Percentiles rank a stretch among this genome's conserved stretches.
These are phyloP conservation scores for Cordyceps tenuipes DNA, from an alignment of 2,329 filamentous ascomycete genomes.

Conservation along the genomic window DNA sequence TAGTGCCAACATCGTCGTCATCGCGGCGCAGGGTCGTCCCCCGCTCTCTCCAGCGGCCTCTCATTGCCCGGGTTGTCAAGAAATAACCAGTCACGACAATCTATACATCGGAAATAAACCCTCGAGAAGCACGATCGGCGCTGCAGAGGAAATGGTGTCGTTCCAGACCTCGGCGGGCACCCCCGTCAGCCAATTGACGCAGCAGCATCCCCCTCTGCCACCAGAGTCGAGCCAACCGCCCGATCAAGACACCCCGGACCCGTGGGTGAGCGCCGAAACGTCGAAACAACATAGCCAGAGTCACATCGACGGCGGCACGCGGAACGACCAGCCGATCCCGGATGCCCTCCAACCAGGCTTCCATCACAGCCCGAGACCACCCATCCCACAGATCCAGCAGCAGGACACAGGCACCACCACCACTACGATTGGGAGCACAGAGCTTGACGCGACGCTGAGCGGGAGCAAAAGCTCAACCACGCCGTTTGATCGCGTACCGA, in stretches of 20 bases:
- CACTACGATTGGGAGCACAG: neutral
- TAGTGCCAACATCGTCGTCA: neutral
- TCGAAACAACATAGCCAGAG: neutral
- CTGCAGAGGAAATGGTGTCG: constrained; percentile 8
- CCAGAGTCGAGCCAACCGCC: neutral
- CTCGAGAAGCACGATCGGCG: neutral
- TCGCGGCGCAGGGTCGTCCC: neutral
- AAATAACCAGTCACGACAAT: neutral
- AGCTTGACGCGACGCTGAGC: neutral
- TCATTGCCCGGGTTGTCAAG: neutral
- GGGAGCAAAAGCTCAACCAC: neutral
- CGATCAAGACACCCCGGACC: neutral
- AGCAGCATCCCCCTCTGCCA: neutral
- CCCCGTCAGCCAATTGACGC: neutral
- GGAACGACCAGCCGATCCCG: neutral
- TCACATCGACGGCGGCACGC: neutral
- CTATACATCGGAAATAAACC: neutral
- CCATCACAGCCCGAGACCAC: neutral
- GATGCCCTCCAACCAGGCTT: neutral
- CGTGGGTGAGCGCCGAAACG: neutral
- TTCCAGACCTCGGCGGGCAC: constrained; percentile 2
- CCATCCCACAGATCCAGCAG: neutral
- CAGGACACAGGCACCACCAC: neutral
- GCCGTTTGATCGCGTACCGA: neutral
- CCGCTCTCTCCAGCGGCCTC: neutral